Base-by-base conservation (phyloP, 2,329 filamentous ascomycete genomes). In the Penicillium sp. region DNA sequence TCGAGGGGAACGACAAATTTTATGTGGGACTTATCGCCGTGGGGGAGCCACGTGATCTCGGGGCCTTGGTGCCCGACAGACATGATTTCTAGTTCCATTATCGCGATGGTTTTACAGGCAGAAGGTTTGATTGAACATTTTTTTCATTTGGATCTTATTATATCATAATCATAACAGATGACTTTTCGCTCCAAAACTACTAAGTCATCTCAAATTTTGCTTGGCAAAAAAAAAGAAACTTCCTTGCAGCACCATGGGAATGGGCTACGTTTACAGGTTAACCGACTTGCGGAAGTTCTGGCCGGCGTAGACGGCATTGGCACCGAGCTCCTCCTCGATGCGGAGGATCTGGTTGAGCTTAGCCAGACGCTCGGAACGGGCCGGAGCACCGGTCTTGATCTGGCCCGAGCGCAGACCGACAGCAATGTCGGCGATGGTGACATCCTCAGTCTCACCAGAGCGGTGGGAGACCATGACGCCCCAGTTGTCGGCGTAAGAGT, bases 271-370 rank as follows among this genome's bases (percentile, higher is more conserved):
- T 80, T 86, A 94, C 71, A 95, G 70, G 75, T 85, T 89, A 61
- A 95, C 83, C 49, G 90, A 73, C 57, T 73, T 88, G 75, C 90
- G 85, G 86, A 96, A 98, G 65, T 87, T 88, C 64, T 76, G 72
- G 57, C 92, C 92, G 57, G 90, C 89, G 67, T 90, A 98, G 71
- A 96, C 65, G 56, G 90, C 92, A 60, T 92, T 83, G 60, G 81
- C 78, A 59, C 89, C 89, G 51, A 98, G 84, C 79, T 98, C 92
- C 77, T 98, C 92, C 80, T 98, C 92, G 60, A 98, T 98, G 66
- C 92, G 87, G 64, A 98, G 85, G 64, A 98, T 95, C 79, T 98
- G 92, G 85, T 98, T 98, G 67, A 98, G 85, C 81, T 98, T 98
- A 70, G 92, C 92, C 56, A 96, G 80, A 77, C 92, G 89, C 80